A percentile compares a stretch with the other conserved stretches of the same genome.
phyloP scores from a whole-genome alignment of 192 early-diverging fungal genomes.

The Coemansia sp. region DNA sequence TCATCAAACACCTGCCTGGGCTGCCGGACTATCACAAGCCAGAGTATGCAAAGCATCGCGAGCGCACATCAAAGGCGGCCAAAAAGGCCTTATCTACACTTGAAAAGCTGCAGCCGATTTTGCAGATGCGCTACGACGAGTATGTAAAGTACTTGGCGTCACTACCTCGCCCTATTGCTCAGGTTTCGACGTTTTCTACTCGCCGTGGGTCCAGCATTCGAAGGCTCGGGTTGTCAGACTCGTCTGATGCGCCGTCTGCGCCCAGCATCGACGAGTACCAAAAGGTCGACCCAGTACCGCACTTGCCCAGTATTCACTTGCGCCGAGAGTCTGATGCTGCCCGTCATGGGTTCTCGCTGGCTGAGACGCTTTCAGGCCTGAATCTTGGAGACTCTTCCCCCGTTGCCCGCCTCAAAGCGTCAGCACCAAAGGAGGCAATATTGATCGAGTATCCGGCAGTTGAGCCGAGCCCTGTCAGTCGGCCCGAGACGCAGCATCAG shows the following conservation, averaged over 20 bases:
- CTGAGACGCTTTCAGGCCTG: constrained; percentile 28
- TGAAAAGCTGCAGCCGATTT: constrained; percentile 60
- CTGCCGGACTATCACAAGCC: constrained; percentile 59
- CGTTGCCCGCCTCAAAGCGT: not conserved
- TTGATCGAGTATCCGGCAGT: constrained; percentile 28
- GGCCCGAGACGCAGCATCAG: not conserved
- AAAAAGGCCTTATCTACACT: constrained; percentile 59
- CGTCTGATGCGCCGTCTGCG: constrained; percentile 2
- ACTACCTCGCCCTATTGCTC: constrained; percentile 27
- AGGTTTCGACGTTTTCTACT: constrained; percentile 38
- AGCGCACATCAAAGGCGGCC: constrained; percentile 50
- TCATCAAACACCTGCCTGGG: constrained; percentile 61
- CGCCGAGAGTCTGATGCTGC: constrained; percentile 20
- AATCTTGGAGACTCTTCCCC: constrained; percentile 9
- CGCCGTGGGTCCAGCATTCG: constrained; percentile 20
- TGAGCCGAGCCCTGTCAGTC: constrained; percentile 2
- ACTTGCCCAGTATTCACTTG: constrained; percentile 1
- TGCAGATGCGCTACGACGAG: constrained; percentile 59
- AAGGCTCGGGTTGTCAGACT: constrained; percentile 7
- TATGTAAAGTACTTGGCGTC: constrained; percentile 50
- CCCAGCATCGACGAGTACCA: constrained; percentile 4
- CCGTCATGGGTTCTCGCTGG: constrained; percentile 37
- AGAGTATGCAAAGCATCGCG: constrained; percentile 47
- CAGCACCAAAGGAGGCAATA: constrained; percentile 8
- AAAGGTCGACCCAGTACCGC: not conserved